Base-by-base conservation (phyloP, 2,329 filamentous ascomycete species). In the Erysiphe neolycopersici region DNA sequence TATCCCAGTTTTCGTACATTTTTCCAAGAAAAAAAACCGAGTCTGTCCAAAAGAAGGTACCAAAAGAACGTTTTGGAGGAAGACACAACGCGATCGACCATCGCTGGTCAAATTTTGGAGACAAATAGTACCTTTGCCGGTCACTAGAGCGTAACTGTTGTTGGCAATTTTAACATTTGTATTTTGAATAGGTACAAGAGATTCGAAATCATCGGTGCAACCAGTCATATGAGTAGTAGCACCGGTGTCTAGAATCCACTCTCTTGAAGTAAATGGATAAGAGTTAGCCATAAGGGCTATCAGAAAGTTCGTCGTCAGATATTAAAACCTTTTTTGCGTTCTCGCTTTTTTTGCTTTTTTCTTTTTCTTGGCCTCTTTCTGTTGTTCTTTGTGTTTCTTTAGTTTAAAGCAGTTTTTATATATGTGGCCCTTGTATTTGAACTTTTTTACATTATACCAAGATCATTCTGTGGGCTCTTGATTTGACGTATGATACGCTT, bases 11-110 rank as follows among this genome's bases (percentile, higher is more conserved):
- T 16, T 26, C 31, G n/a, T 36, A 36, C 10, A 2, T 35, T 19
- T 42, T 42, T 8, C 41, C 41, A 42, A 3, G 31, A 42, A 42
- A 42, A n/a, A 42, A 31, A 36, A 36, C 31, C 41, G 11, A 12
- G 16, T 42, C 12, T 42, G 16, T 35, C 18, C 16, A 35, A 42
- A 42, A 42, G 41, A 42, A 14, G 31, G 41, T 6, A 36, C 41
- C 11, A 42, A 36, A 19, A 42, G 30, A 35, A 42, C 41, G 26
- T 36, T 26, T 9, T 42, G 16, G 4, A 42, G 31, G 14, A n/a
- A 13, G 12, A 36, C 26, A 35, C 10, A 5, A n/a, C 30, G 30
- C 22, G 10, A 13, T 42, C 18, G 8, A 14, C 31, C 16, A 9
- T 19, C 6, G 12, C 41, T 42, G 12, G 10, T 42, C 26, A 36